Base-by-base conservation (phyloP, 129 eudicot genomes). In the Helianthus tuberosus region DNA sequence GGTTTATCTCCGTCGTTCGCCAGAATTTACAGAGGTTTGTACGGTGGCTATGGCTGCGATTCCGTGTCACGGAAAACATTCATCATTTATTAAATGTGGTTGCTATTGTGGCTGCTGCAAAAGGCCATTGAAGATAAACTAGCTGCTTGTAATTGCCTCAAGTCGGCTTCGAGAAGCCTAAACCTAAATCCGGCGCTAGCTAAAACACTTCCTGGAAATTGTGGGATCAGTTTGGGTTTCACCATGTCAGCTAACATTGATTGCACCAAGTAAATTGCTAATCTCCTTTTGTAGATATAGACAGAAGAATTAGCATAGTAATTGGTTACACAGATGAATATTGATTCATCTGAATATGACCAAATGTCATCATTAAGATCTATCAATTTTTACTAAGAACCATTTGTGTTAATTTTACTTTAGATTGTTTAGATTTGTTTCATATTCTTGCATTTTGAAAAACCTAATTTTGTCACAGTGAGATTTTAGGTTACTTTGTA, bases 251-350 rank as follows among this genome's bases (percentile, higher is more conserved):
- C 98, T 10, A 82, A 9, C 55, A 86, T 84, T 20, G 96, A 93
- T 52, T 93, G 98, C 83, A 54, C 96, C 84, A 89, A 80, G 96
- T 93, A n/a, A 57, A 53, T 59, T 62, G n/a, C 72, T 74, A 17
- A 55, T 50, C 2, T 27, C 68, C 29, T 32, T 29, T 6, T 8
- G 10, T 32, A 53, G 36, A 53, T 1, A 14, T 1, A 3, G 1
- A 27, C 5, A 0, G 4, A 68, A 27, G 13, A 15, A 27, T 11
- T 67, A 67, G 13, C 71, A 66, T 38, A 66, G 8, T 29, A 39
- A 7, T 39, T 39, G 44, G 44, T 5, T 7, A 5, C 8, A 39
- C 35, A 29, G 35, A 1, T 1, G 35, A 2, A 29, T 29, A 29
- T 29, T 3, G 35, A 29, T 29, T 1, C 35, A 29, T 29, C 35